Evolutionary conservation across 257 asterid genomes (phyloP).

Genomic region (Salvia miltiorrhiza): DNA sequence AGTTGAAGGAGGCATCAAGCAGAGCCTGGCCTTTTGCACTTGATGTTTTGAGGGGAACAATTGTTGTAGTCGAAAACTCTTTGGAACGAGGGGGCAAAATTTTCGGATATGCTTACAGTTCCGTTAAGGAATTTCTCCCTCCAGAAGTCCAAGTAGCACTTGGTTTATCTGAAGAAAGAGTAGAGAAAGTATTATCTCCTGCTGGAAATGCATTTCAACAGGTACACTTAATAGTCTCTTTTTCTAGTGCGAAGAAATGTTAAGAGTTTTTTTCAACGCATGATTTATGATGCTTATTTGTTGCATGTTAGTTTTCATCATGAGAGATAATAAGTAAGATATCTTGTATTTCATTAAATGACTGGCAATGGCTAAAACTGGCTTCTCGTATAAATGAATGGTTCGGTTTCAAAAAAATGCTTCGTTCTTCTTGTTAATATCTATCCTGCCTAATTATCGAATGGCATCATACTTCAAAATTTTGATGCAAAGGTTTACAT

Average conservation of each 20-base stretch:
- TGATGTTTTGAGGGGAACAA: slow-evolving; percentile 48
- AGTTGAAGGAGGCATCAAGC: slow-evolving; percentile 55
- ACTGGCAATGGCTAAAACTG: not conserved
- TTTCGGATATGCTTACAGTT: slow-evolving; percentile 57
- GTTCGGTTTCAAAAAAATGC: not conserved
- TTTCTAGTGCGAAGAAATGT: not conserved
- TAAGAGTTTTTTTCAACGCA: not conserved
- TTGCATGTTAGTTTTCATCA: not conserved
- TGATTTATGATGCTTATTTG: not conserved
- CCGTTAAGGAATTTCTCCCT: slow-evolving; percentile 68
- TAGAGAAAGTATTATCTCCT: slow-evolving; percentile 39
- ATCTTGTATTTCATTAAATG: too few species aligned
- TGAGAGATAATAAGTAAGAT: too few species aligned
- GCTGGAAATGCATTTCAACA: slow-evolving; percentile 56
- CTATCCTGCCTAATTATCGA: too few species aligned
- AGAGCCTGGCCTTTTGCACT: slow-evolving; percentile 44
- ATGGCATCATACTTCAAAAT: too few species aligned
- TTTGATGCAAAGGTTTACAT: slow-evolving; percentile 48
- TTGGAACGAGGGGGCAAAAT: slow-evolving; percentile 41
- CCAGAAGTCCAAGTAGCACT: slow-evolving; percentile 50
- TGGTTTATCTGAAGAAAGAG: slow-evolving; percentile 47
- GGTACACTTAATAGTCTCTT: slow-evolving; percentile 31
- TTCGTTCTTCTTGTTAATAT: too few species aligned
- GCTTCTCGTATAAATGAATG: not conserved
- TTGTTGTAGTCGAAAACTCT: slow-evolving; percentile 56